Conservation (phyloP, 2,329 filamentous ascomycete genomes). For the Fusarium protoensiforme region DNA sequence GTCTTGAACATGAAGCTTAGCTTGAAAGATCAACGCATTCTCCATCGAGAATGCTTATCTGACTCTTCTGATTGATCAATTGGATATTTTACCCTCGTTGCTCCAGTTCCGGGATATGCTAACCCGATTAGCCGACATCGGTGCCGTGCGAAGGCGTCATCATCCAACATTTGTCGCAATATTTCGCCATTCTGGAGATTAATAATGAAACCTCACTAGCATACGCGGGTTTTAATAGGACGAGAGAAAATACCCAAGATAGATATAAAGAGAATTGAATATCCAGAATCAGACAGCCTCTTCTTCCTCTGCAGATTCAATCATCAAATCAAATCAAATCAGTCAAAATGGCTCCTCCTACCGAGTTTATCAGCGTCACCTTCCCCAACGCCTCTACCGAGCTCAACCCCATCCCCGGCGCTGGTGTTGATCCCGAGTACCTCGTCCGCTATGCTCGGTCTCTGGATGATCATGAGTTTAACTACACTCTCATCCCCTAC, state of each 20-base stretch:
- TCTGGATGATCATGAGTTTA: constrained; percentile 69
- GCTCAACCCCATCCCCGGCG: constrained; percentile 62
- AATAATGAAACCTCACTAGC: constrained; percentile 31
- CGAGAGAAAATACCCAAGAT: neutral
- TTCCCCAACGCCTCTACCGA: constrained; percentile 69
- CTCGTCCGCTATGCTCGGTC: constrained; percentile 66
- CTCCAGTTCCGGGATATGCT: neutral
- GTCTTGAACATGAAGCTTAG: neutral
- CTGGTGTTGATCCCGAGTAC: constrained; percentile 65
- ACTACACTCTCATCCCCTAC: constrained; percentile 71
- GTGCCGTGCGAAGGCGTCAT: constrained; percentile 40
- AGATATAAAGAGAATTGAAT: constrained; percentile 22
- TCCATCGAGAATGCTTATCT: neutral
- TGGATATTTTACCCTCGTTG: neutral
- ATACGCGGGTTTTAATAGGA: neutral
- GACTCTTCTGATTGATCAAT: neutral
- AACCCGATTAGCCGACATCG: constrained; percentile 37
- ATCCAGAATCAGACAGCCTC: neutral
- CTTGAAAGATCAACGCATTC: neutral
- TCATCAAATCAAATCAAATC: neutral
- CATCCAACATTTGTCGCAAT: constrained; percentile 39
- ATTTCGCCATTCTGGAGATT: constrained; percentile 42
- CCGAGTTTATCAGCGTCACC: constrained; percentile 69
- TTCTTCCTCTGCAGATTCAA: neutral
- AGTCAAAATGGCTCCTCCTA: constrained; percentile 42